phyloP scores from a whole-genome alignment of 441 rosid species.

The Rhodomyrtus psidioides region DNA sequence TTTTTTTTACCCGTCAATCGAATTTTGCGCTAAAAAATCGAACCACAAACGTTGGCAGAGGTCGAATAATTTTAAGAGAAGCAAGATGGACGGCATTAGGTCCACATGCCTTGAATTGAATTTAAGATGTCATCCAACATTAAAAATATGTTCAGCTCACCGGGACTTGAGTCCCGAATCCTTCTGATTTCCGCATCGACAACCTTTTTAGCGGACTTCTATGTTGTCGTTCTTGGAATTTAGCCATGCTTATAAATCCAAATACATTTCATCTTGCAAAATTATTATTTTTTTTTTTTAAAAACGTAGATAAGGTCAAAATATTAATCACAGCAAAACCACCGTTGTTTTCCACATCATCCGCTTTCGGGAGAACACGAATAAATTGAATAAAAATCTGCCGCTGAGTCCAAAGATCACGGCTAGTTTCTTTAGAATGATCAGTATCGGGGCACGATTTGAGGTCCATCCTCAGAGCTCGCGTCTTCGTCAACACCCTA shows the following conservation, averaged over 20 bases:
- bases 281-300: too few species aligned
- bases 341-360: background rate
- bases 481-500: accelerated
- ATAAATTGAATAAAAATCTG: background rate
- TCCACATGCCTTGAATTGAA: background rate
- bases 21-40: too few species aligned
- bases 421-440: background rate
- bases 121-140: background rate
- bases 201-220: background rate
- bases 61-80: background rate
- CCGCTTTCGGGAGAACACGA: background rate
- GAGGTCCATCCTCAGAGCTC: too few species aligned
- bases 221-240: background rate
- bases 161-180: background rate
- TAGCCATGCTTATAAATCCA: background rate
- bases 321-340: background rate
- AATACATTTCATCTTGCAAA: background rate
- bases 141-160: background rate
- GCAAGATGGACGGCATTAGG: background rate
- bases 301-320: background rate
- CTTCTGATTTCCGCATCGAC: background rate
- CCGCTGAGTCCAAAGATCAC: too few species aligned
- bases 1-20: too few species aligned
- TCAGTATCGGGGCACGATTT: background rate
- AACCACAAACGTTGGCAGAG: background rate